Conservation (phyloP, 495 filamentous ascomycete species). For the Penicillium paxilli region DNA sequence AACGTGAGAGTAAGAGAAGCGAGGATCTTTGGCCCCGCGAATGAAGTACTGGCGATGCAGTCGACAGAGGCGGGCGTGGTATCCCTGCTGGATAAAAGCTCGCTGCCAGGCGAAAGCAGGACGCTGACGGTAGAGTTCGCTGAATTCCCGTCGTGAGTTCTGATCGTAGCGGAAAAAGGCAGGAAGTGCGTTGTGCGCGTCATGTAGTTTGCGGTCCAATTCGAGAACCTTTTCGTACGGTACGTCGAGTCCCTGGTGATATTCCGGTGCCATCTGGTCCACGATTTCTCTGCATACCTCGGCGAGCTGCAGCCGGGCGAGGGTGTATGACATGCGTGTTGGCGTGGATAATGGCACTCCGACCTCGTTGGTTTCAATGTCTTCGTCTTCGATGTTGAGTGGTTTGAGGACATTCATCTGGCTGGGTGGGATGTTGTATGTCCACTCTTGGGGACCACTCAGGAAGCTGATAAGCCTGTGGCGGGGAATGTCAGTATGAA, state of each 20-base stretch:
- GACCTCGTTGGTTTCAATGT: constrained; percentile 2
- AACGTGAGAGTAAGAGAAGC: constrained; percentile 46
- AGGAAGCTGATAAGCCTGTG: constrained; percentile 36
- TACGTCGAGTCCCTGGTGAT: constrained; percentile 29
- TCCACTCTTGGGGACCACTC: constrained; percentile 52
- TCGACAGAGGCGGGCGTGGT: constrained; percentile 41
- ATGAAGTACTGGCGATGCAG: constrained; percentile 45
- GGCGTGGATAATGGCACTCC: constrained; percentile 23
- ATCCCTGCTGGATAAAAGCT: constrained; percentile 40
- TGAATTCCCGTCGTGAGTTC: constrained; percentile 29
- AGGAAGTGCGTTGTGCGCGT: constrained; percentile 23
- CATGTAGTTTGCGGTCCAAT: constrained; percentile 35
- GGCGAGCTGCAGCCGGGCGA: constrained; percentile 40
- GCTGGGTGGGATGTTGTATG: constrained; percentile 43
- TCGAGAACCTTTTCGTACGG: constrained; percentile 39
- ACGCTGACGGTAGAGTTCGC: constrained; percentile 32
- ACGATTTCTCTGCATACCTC: constrained; percentile 43
- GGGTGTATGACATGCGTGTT: constrained; percentile 46
- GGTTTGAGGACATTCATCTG: constrained; percentile 46
- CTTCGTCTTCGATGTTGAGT: constrained; percentile 30
- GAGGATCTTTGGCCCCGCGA: constrained; percentile 38
- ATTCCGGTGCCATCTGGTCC: constrained; percentile 32
- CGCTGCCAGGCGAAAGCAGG: constrained; percentile 42
- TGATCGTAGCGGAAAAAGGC: constrained; percentile 39
- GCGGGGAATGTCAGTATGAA: not conserved